Evolutionary conservation across 2,329 filamentous ascomycete species (phyloP).

Genomic region (Aspergillus pseudoviridinutans): DNA sequence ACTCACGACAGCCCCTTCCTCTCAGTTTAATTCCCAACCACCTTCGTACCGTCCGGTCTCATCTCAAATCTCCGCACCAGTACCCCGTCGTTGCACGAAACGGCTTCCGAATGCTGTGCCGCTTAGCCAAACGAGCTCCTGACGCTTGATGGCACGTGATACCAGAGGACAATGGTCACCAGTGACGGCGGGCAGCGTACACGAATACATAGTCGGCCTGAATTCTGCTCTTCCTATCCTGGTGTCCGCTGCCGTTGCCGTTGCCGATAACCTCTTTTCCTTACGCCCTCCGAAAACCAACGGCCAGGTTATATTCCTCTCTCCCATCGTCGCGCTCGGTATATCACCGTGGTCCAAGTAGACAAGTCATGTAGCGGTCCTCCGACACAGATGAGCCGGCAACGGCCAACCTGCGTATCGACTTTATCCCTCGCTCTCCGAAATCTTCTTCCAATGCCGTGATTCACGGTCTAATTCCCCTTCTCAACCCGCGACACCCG

Average conservation of each 20-base stretch:
- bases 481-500: conserved; percentile 32
- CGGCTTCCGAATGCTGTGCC: neutral
- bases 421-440: neutral
- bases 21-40: neutral
- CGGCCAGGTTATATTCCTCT: neutral
- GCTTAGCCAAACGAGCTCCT: neutral
- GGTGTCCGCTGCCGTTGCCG: neutral
- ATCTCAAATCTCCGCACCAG: neutral
- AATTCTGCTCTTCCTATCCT: neutral
- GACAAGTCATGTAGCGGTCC: neutral
- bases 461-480: conserved; percentile 12
- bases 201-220: neutral
- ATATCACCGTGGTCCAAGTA: neutral
- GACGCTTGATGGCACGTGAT: neutral
- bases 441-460: too few species aligned
- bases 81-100: neutral
- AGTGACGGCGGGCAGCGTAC: neutral
- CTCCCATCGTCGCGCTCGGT: neutral
- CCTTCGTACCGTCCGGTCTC: neutral
- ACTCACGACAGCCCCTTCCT: neutral
- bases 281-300: neutral
- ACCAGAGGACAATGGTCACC: neutral
- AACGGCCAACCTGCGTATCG: too few species aligned
- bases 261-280: too few species aligned
- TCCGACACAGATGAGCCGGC: too few species aligned